Percentiles rank a stretch among this genome's conserved stretches.
Conservation (phyloP, 225 moss, liverwort and hornwort species). For the Pleurozium schreberi region DNA sequence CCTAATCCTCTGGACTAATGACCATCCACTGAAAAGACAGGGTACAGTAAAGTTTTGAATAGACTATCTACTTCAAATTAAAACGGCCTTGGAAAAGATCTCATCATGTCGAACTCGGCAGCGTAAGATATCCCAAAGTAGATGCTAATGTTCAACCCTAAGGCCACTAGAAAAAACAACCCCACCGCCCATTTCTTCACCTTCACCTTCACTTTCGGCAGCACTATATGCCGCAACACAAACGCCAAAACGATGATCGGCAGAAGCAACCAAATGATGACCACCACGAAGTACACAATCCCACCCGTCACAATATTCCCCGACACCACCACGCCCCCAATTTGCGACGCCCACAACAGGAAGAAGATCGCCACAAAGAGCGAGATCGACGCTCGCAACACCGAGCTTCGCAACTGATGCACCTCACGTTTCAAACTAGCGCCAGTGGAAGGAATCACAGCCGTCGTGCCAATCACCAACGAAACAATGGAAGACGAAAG, state of each 20-base stretch:
- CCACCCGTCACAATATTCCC: rapidly evolving
- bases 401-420: neutral
- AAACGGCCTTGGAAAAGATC: no score
- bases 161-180: neutral
- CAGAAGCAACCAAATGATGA: neutral
- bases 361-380: neutral
- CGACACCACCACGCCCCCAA: neutral
- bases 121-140: rapidly evolving
- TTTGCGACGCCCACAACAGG: neutral
- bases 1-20: no score
- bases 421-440: neutral
- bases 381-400: neutral
- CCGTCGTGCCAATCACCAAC: neutral
- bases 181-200: neutral
- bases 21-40: no score
- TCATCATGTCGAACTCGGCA: no score
- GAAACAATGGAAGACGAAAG: neutral
- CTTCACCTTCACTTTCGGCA: neutral
- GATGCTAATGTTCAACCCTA: neutral
- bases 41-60: no score
- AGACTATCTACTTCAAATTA: no score
- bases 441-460: neutral
- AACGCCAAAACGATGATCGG: neutral
- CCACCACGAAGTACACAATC: rapidly evolving
- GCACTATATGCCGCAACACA: neutral